Evolutionary conservation across 805 yeast genomes (phyloP), one percentile per base, ranked within the genome.

Genomic region (Suhomyces sp.): DNA sequence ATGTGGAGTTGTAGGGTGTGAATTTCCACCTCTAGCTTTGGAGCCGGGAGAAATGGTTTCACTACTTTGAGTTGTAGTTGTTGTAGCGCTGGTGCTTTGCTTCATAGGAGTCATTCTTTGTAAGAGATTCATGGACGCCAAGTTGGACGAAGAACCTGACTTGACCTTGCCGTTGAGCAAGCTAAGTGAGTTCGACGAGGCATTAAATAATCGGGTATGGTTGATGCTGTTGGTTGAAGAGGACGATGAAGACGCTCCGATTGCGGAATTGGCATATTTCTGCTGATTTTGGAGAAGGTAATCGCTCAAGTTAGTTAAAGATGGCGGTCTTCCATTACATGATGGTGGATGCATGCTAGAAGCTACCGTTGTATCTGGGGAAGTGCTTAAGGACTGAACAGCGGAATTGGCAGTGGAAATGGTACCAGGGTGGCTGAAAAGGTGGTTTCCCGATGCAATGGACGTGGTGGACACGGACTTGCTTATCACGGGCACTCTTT

Each of bases 41-140:
- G 28, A 27, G 15, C 33, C 27, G 10, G 36, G 40, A 16, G 40
- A 36, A 21, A 16, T 12, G 15, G 19, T 33, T 11, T 25, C 30
- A 11, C 11, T 29, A 11, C 19, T n/a, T 11, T 18, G 13, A 10
- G 25, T 11, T 12, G 13, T 19, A n/a, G 38, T 27, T 6, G 27
- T 11, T 3, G 30, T 20, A 16, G 36, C 13, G 18, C 28, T 22
- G 18, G 40, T 31, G 10, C 26, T 23, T 11, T 57, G 51, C 39
- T 59, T 62, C 11, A 67, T 48, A 8, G 77, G 77, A 0, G 77
- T 71, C 72, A 72, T 60, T 39, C 71, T 45, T 19, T 58, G 65
- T 11, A 29, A 13, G 10, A 28, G 13, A 19, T 28, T 28, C 23
- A 65, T 44, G 14, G 56, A 48, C 12, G 54, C 33, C 29, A 57